Evolutionary conservation across 345 rosid genomes (phyloP), one percentile per base, ranked within the genome.

Genomic region (Trapa bicornis): DNA sequence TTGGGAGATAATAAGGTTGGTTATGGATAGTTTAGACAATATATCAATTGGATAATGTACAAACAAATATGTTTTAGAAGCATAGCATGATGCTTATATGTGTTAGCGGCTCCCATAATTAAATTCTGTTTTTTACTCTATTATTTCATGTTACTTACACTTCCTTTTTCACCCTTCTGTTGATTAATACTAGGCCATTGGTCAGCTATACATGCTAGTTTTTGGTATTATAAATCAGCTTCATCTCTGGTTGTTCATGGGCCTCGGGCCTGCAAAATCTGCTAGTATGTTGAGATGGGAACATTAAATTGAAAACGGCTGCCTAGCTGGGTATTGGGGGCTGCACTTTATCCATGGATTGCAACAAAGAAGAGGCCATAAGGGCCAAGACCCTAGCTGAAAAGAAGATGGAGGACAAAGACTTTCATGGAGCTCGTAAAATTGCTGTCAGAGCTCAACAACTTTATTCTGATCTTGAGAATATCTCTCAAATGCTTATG

Each of bases 351-450:
- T 50, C 22, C 38, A 94, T 91, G 99, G 91, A 87, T 48, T 78
- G 88, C 79, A 88, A 94, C 79, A 91, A 84, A 76, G 97, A 89
- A 65, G 99, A 91, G 88, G 99, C 99, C 71, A 60, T 88, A 62
- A 79, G 92, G 76, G 91, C 91, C 74, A 91, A 78, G 76, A 81
- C 33, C 6, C 47, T 87, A 48, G 99, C 96, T 9, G 87, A 85
- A 80, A 74, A 60, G 29, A 85, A 67, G 77, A 81, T 94, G 97
- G 78, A 71, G 61, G 80, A 70, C 38, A 72, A 76, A 71, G 79
- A 94, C 62, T 94, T 87, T 80, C 17, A 54, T 2, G 76, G 79
- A 32, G 99, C 97, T 70, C 91, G 84, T 52, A 88, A 76, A 78
- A 15, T 86, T 71, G 87, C 82, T 3, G 70, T 71, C 1, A 92